Conservation (phyloP, 2,329 filamentous ascomycete genomes). For the Trichophyton verrucosum region DNA sequence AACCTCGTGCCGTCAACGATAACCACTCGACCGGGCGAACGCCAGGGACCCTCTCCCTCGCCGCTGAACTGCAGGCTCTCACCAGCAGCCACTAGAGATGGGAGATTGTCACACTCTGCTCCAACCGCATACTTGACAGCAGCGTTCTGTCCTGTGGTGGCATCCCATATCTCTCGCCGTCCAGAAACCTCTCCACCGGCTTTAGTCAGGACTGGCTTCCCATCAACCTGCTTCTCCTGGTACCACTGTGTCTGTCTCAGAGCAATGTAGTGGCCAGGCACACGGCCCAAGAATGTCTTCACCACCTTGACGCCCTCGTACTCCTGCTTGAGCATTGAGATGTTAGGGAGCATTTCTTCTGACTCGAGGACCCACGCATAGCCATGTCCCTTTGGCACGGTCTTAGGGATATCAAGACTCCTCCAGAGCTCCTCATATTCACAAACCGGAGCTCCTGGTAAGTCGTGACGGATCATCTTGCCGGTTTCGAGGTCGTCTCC, state of each 20-base stretch:
- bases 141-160: constrained; percentile 9
- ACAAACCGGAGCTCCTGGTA: constrained; percentile 21
- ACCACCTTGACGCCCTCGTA: constrained; percentile 14
- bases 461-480: constrained; percentile 27
- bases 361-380: constrained; percentile 20
- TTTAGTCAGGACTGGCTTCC: constrained; percentile 12
- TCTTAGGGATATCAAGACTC: constrained; percentile 27
- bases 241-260: constrained; percentile 19
- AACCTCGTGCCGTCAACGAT: constrained; percentile 14
- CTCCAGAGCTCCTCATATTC: constrained; percentile 58
- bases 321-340: neutral
- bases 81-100: constrained; percentile 14
- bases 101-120: constrained; percentile 10
- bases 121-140: constrained; percentile 15
- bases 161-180: constrained; percentile 20
- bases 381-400: neutral
- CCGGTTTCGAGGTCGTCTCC: constrained; percentile 32
- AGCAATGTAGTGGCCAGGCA: constrained; percentile 23
- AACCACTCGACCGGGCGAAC: constrained; percentile 14
- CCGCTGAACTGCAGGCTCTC: constrained; percentile 8
- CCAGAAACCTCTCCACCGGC: constrained; percentile 20
- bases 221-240: constrained; percentile 7
- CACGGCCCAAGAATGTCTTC: constrained; percentile 22
- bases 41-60: constrained; percentile 8
- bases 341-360: constrained; percentile 13